Base-by-base conservation (phyloP, 2,329 filamentous ascomycete genomes). In the Aspergillus pseudoglaucus region DNA sequence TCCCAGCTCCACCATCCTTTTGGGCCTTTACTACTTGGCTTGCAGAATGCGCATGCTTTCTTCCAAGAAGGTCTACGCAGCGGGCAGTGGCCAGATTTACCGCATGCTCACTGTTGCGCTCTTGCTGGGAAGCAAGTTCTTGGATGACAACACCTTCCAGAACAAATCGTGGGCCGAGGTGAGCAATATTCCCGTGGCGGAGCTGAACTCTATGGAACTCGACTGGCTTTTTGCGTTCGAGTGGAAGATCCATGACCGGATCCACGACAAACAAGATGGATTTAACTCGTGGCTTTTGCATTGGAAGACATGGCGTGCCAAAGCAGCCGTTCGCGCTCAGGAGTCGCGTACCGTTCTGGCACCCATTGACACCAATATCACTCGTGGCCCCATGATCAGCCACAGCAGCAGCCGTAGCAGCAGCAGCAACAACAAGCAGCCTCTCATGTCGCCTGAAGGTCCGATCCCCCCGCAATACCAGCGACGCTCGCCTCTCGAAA, bases 131-230 rank as follows among this genome's bases (percentile, higher is more conserved):
- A 95, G 89, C 81, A 96, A 96, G 74, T 96, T 95, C 62, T 76
- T 95, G 56, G 90, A 96, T 62, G 90, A 95, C 76, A 95, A 95
- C 72, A 96, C 90, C 5, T 96, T 96, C 71, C 90, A 95, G 77
- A 96, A 95, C 73, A 86, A 88, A 47, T 95, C 90, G 1, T 96
- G 90, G 90, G 88, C 90, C 4, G 90, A 96, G 64, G 90, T 96
- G 45, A 95, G 89, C 69, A 88, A 88, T 52, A 95, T 96, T 56
- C 77, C 84, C 27, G 89, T 95, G 17, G 72, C 79, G 2, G 89
- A 95, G 63, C 78, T 96, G 57, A 95, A 95, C 72, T 76, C 79
- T 51, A 80, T 95, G 66, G 90, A 96, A 74, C 82, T 85, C 60
- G 86, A 94, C 59, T 96, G 90, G 90, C 78, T 96, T 37, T 77